Base-by-base conservation (phyloP, 2,329 filamentous ascomycete genomes). In the Myriosclerotinia curreyana region DNA sequence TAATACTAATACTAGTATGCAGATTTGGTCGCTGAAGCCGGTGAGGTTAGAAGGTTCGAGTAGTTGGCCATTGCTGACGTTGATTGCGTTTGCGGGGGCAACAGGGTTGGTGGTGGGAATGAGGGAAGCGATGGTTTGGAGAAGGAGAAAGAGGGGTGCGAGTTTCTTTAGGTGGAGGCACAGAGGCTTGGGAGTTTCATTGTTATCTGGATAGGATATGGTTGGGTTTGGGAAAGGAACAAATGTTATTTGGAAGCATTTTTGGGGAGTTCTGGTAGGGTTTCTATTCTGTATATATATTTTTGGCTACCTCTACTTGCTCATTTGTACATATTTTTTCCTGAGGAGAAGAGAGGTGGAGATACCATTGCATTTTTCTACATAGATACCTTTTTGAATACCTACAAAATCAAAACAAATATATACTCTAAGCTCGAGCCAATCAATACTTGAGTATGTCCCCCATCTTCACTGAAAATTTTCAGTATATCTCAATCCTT, bases 21-120 rank as follows among this genome's bases (percentile, higher is more conserved):
- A 62, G 60, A 54, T 62, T 46, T 62, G 60, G 60, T 55, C 60
- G 6, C 11, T 62, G 34, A 62, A 28, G 22, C 50, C 60, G 20
- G 38, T 62, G 42, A 52, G 50, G 12, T 46, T 62, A 31, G 60
- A 62, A n/a, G 40, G 60, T 5, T 25, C 40, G 6, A 62, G 31
- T 38, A 55, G 60, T 25, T 62, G 40, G 51, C 60, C 60, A 14
- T 62, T 55, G 40, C 28, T 62, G 9, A 53, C 49, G 1, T 36
- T 62, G 22, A 55, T 62, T 17, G 50, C 25, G 8, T 55, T 55
- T 62, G 50, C 31, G 31, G 60, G 60, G 7, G 15, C 40, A 4
- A 55, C 40, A 15, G 60, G 60, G 20, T 34, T 62, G 28, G 60
- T 36, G 31, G 60, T 62, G 50, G 60, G 60, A 15, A 42, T 55